phyloP scores from a whole-genome alignment of 371 early-diverging fungal species.

The Rhizopus microsporus region DNA sequence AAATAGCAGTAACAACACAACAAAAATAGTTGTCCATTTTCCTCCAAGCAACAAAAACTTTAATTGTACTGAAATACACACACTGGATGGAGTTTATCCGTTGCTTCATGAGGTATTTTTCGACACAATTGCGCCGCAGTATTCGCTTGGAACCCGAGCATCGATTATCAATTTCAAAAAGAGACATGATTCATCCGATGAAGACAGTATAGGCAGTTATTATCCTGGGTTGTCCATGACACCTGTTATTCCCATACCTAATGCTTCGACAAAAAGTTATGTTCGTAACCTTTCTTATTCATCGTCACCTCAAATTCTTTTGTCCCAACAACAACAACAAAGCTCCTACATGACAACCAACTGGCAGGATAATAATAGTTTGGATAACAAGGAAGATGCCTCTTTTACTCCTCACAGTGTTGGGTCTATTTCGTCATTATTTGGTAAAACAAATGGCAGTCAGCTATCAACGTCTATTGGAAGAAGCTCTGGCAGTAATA shows the following conservation, averaged over 20 bases:
- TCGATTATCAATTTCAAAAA: no score
- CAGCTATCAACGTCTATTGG: constrained; percentile 24
- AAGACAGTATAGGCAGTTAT: background rate
- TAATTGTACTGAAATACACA: no score
- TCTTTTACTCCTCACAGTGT: constrained; percentile 17
- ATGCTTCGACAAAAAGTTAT: constrained; percentile 17
- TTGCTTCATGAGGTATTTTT: no score
- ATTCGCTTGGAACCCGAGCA: no score
- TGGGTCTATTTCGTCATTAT: constrained; percentile 35
- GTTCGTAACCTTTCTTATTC: constrained; percentile 11
- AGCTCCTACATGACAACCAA: constrained; percentile 17
- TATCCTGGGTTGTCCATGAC: constrained; percentile 18
- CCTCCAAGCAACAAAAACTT: no score
- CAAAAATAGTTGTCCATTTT: no score
- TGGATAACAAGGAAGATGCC: constrained; percentile 7
- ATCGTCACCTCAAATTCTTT: constrained; percentile 9
- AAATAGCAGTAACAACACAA: no score
- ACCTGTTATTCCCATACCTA: constrained; percentile 36
- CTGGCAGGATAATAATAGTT: constrained; percentile 10
- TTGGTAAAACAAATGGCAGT: constrained; percentile 10
- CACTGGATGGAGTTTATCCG: no score
- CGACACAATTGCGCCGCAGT: no score
- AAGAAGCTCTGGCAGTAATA: constrained; percentile 9
- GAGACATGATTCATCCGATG: no score
- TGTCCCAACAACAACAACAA: constrained; percentile 7